phyloP scores from a whole-genome alignment of 208 protist species.

The Trypanosoma lewisi region DNA sequence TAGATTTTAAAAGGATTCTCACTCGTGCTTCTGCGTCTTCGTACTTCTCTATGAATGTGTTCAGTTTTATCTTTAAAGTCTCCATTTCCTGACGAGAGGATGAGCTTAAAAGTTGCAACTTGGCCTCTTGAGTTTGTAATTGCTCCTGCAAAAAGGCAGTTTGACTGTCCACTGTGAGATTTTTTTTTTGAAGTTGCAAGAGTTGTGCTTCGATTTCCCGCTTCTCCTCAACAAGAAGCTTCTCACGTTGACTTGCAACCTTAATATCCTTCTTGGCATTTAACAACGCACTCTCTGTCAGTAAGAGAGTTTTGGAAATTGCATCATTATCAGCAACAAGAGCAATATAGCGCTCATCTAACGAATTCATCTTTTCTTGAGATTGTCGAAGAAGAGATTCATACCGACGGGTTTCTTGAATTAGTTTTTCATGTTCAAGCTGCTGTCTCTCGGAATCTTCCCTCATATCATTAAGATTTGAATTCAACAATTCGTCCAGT shows the following conservation, averaged over 20 bases:
- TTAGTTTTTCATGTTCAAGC: slow-evolving; percentile 38
- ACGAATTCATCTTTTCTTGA: slow-evolving; percentile 11
- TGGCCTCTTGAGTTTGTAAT: slow-evolving; percentile 30
- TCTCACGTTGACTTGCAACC: slow-evolving; percentile 6
- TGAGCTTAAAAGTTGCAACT: slow-evolving; percentile 31
- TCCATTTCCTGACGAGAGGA: slow-evolving; percentile 48
- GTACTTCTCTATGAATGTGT: slow-evolving; percentile 49
- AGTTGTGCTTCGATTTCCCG: slow-evolving; percentile 12
- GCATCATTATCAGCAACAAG: slow-evolving; percentile 34
- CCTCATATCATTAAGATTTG: slow-evolving; percentile 72
- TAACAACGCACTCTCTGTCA: slow-evolving; percentile 47
- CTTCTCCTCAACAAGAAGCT: slow-evolving; percentile 16
- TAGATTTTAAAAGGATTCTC: slow-evolving; percentile 25
- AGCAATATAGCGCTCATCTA: slow-evolving; percentile 16
- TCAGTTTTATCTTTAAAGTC: slow-evolving; percentile 41
- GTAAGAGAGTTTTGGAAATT: slow-evolving; percentile 48
- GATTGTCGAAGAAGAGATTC: slow-evolving; percentile 23
- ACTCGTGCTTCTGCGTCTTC: slow-evolving; percentile 37
- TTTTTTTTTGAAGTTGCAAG: slow-evolving; percentile 16
- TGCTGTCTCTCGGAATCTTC: slow-evolving; percentile 66
- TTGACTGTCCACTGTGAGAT: slow-evolving; percentile 12
- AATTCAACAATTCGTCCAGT: slow-evolving; percentile 68
- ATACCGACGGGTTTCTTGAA: slow-evolving; percentile 18
- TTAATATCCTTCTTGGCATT: slow-evolving; percentile 31
- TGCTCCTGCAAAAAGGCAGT: slow-evolving; percentile 21